Percentiles rank a stretch among this genome's conserved stretches.
Evolutionary conservation across 2,329 filamentous ascomycete genomes (phyloP).

Genomic region (Fusarium drepaniforme): DNA sequence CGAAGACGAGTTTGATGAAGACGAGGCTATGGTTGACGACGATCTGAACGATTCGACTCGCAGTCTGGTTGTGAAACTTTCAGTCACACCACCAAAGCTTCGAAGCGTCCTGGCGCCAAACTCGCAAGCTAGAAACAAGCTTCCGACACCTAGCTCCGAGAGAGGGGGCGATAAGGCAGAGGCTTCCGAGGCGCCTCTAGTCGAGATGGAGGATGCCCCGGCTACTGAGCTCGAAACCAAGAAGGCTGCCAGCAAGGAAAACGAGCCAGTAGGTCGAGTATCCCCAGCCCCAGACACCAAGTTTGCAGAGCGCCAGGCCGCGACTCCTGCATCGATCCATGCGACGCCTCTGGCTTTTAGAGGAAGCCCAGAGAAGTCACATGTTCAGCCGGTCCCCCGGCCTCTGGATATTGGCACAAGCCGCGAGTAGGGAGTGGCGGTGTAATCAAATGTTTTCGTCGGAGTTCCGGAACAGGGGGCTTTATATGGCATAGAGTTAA

Average conservation of each 20-base stretch:
- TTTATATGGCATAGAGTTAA: conserved; percentile 40
- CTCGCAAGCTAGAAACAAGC: conserved; percentile 36
- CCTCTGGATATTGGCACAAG: conserved; percentile 49
- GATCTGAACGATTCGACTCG: conserved; percentile 61
- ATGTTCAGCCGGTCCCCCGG: conserved; percentile 47
- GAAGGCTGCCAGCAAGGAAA: conserved; percentile 11
- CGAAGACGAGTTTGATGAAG: conserved; percentile 69
- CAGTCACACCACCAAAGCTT: conserved; percentile 59
- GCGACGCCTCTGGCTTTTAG: conserved; percentile 68
- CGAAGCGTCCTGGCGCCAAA: conserved; percentile 46
- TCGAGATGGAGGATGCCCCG: conserved; percentile 46
- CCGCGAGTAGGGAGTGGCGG: conserved; percentile 41
- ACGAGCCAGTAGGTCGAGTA: conserved; percentile 1
- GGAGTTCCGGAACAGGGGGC: conserved; percentile 42
- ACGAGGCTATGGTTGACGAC: conserved; percentile 67
- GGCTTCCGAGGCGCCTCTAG: conserved; percentile 21
- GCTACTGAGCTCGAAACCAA: not conserved
- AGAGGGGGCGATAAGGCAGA: conserved; percentile 27
- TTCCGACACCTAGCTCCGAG: conserved; percentile 38
- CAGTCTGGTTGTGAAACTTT: conserved; percentile 82
- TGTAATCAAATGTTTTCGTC: conserved; percentile 33
- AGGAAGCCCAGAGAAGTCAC: conserved; percentile 70
- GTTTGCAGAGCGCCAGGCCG: conserved; percentile 30
- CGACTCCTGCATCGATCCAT: conserved; percentile 49
- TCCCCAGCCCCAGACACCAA: conserved; percentile 24